A percentile compares a stretch with the other conserved stretches of the same genome.
phyloP scores from a whole-genome alignment of 352 stramenopile species.

The Globisporangium polare region DNA sequence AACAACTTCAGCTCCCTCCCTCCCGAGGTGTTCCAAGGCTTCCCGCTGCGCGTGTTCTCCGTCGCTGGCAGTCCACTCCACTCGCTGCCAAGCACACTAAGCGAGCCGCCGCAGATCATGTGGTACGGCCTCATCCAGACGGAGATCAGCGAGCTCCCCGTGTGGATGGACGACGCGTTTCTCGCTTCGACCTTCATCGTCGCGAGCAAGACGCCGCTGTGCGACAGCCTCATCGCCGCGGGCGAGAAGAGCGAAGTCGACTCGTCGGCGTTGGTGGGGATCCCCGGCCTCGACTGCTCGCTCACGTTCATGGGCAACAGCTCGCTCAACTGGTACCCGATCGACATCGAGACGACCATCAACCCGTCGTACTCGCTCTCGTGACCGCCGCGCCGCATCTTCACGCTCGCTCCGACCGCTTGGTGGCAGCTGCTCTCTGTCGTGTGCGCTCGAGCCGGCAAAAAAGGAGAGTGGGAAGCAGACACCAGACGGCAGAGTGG shows the following conservation, averaged over 20 bases:
- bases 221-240: slow-evolving; percentile 1
- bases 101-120: not conserved
- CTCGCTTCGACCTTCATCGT: slow-evolving; percentile 6
- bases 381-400: not conserved
- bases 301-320: slow-evolving; percentile 4
- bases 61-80: slow-evolving; percentile 7
- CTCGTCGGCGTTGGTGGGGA: not conserved
- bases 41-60: slow-evolving; percentile 6
- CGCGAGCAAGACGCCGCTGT: slow-evolving; percentile 8
- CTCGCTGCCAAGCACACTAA: slow-evolving; percentile 1
- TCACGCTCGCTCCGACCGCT: not conserved
- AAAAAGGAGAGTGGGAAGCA: not conserved
- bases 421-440: too few relatives aligned
- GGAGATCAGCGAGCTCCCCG: not conserved
- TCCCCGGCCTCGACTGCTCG: slow-evolving; percentile 5
- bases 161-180: slow-evolving; percentile 7
- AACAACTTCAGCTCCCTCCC: slow-evolving; percentile 12
- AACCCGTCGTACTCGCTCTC: slow-evolving; percentile 10
- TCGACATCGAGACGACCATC: slow-evolving; percentile 1
- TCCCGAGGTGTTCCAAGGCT: not conserved
- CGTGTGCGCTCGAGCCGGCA: not conserved
- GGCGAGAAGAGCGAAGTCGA: slow-evolving; percentile 1
- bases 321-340: slow-evolving; percentile 13
- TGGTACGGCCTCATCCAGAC: slow-evolving; percentile 5
- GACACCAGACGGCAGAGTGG: not conserved